phyloP scores from a whole-genome alignment of 2,329 filamentous ascomycete species.

The Penicillium digitatum region DNA sequence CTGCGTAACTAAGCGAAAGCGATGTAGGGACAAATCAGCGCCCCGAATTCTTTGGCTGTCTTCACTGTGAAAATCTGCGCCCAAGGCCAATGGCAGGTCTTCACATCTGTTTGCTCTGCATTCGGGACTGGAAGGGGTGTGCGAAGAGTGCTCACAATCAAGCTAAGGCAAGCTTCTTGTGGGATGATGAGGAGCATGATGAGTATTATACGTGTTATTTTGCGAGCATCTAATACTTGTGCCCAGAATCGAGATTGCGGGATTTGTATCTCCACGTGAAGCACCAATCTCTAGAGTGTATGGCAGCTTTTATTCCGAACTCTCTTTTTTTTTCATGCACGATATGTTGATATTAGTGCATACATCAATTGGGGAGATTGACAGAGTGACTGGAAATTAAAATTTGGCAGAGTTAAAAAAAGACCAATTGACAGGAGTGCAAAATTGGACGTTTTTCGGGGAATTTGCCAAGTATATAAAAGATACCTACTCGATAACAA shows the following conservation, averaged over 20 bases:
- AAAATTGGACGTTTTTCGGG: neutral
- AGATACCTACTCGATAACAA: too few species aligned
- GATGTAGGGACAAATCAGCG: neutral
- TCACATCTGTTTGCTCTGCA: neutral
- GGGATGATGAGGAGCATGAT: neutral
- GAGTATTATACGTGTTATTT: neutral
- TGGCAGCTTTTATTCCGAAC: neutral
- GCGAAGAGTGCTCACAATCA: neutral
- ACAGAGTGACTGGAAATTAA: neutral
- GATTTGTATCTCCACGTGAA: neutral
- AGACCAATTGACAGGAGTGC: too few species aligned
- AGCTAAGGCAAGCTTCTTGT: neutral
- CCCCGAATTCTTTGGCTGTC: neutral
- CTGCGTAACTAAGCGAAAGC: neutral
- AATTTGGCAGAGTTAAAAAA: too few species aligned
- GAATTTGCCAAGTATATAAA: neutral
- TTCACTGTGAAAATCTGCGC: neutral
- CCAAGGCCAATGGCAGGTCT: neutral
- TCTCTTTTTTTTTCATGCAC: neutral
- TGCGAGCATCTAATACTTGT: neutral
- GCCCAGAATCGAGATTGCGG: neutral
- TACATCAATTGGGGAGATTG: too few species aligned
- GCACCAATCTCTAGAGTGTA: too few species aligned
- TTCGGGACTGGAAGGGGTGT: slow-evolving; percentile 3
- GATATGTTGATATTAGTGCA: neutral